A percentile compares a stretch with the other conserved stretches of the same genome.
phyloP scores from a whole-genome alignment of 2,329 filamentous ascomycete species.

The Pseudocercospora macadamiae region DNA sequence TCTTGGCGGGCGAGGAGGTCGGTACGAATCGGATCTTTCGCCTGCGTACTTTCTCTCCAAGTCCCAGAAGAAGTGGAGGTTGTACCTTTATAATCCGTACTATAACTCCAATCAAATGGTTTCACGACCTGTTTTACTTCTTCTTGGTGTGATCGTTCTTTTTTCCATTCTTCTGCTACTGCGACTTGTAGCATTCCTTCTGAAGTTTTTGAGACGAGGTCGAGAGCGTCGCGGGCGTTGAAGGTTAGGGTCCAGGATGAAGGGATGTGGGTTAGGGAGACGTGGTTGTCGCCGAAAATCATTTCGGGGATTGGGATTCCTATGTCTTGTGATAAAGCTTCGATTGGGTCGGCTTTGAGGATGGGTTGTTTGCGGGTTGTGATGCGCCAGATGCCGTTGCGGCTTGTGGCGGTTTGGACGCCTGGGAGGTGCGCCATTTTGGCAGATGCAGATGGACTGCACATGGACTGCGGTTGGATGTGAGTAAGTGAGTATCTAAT shows the following conservation, averaged over 20 bases:
- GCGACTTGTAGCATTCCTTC: conserved; percentile 89
- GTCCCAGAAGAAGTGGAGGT: conserved; percentile 38
- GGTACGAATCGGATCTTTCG: conserved; percentile 70
- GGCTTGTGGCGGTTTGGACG: conserved; percentile 21
- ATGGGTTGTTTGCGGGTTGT: conserved; percentile 90
- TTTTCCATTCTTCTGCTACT: conserved; percentile 86
- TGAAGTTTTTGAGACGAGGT: conserved; percentile 92
- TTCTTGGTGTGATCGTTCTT: conserved; percentile 71
- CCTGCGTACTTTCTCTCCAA: conserved; percentile 36
- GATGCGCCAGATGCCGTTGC: conserved; percentile 53
- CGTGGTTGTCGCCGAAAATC: conserved; percentile 97
- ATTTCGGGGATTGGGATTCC: conserved; percentile 93
- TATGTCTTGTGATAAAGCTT: conserved; percentile 75
- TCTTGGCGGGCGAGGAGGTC: conserved; percentile 86
- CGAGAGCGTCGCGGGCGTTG: conserved; percentile 82
- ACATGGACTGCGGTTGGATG: too few species aligned
- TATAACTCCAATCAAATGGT: conserved; percentile 98
- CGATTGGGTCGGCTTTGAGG: conserved; percentile 87
- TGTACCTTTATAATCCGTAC: conserved; percentile 81
- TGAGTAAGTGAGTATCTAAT: too few species aligned
- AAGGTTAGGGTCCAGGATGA: conserved; percentile 81
- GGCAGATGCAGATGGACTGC: conserved; percentile 7
- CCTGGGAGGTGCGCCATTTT: conserved; percentile 21
- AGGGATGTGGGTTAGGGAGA: conserved; percentile 71
- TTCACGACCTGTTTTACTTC: conserved; percentile 92